phyloP scores from a whole-genome alignment of 2,329 filamentous ascomycete genomes.

The Penicillium sp. region DNA sequence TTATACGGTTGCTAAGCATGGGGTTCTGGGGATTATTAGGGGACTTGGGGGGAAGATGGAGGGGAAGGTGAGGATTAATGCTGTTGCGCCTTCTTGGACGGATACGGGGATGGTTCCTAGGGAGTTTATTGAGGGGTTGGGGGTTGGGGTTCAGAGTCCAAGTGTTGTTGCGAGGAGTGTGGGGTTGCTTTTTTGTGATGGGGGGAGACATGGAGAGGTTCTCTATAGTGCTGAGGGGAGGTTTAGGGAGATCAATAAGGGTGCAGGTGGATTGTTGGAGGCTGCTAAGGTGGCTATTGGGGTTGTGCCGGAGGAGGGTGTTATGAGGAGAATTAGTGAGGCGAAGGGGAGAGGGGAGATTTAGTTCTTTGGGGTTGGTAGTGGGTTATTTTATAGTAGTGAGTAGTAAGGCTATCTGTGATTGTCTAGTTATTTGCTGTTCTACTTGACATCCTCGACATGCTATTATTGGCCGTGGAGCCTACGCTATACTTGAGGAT shows the following conservation, averaged over 20 bases:
- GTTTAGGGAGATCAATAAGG: constrained; percentile 55
- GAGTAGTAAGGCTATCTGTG: too few species aligned
- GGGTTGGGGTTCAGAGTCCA: constrained; percentile 41
- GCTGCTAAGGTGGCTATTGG: constrained; percentile 8
- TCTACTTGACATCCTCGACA: constrained; percentile 25
- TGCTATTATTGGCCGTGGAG: constrained; percentile 43
- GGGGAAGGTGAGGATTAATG: constrained; percentile 55
- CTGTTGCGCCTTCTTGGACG: constrained; percentile 55
- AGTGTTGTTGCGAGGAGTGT: constrained; percentile 50
- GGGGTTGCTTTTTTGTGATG: constrained; percentile 51
- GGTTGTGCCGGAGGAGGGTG: constrained; percentile 10
- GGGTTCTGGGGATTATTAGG: constrained; percentile 52
- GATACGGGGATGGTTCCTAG: constrained; percentile 48
- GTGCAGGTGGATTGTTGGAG: constrained; percentile 21
- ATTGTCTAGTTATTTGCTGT: too few species aligned
- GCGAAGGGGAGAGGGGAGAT: not conserved
- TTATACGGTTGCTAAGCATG: constrained; percentile 55
- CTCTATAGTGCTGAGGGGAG: constrained; percentile 51
- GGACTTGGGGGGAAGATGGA: constrained; percentile 43
- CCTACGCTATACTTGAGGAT: constrained; percentile 38
- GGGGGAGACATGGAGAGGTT: constrained; percentile 49
- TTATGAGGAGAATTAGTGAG: constrained; percentile 11
- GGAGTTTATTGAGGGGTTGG: constrained; percentile 20
- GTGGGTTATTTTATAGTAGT: too few species aligned
- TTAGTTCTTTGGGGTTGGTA: too few species aligned